A percentile compares a stretch with the other conserved stretches of the same genome.
Evolutionary conservation across 805 yeast genomes (phyloP).

Genomic region (Clavispora fructus): DNA sequence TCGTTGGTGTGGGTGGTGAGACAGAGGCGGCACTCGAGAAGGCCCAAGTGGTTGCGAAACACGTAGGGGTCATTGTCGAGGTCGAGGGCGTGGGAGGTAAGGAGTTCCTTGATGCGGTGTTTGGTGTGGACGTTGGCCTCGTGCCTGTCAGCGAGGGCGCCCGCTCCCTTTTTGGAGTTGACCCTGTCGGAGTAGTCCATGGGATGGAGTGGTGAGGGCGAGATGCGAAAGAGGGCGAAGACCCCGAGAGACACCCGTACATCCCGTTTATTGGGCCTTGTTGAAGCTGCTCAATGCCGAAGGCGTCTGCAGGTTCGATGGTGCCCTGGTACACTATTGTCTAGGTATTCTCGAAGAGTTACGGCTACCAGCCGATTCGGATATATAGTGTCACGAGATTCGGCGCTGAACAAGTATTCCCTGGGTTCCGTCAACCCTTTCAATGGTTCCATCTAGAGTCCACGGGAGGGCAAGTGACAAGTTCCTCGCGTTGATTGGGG

Average conservation of each 20-base stretch:
- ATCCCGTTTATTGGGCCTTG: neutral
- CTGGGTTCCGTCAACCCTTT: no score
- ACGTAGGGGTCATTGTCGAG: conserved; percentile 76
- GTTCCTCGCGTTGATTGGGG: no score
- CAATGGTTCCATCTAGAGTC: no score
- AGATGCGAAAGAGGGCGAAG: no score
- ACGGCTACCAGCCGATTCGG: no score
- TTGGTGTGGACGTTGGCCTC: conserved; percentile 66
- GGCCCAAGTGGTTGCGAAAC: conserved; percentile 76
- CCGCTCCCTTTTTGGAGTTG: conserved; percentile 87
- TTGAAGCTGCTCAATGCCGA: no score
- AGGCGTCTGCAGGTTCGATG: no score
- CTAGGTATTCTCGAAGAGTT: no score
- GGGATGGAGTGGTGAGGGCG: neutral
- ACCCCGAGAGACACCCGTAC: neutral
- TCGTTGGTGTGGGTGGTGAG: conserved; percentile 77
- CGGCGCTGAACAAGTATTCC: no score
- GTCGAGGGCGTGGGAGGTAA: conserved; percentile 45
- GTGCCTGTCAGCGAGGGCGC: conserved; percentile 76
- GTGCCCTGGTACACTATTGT: no score
- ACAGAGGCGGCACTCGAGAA: conserved; percentile 80
- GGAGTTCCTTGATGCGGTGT: conserved; percentile 61
- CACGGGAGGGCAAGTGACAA: no score
- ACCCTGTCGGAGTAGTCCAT: conserved; percentile 91
- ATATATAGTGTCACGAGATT: no score